Evolutionary conservation across 2,329 filamentous ascomycete genomes (phyloP).

Genomic region (Fusarium oligoseptatum): DNA sequence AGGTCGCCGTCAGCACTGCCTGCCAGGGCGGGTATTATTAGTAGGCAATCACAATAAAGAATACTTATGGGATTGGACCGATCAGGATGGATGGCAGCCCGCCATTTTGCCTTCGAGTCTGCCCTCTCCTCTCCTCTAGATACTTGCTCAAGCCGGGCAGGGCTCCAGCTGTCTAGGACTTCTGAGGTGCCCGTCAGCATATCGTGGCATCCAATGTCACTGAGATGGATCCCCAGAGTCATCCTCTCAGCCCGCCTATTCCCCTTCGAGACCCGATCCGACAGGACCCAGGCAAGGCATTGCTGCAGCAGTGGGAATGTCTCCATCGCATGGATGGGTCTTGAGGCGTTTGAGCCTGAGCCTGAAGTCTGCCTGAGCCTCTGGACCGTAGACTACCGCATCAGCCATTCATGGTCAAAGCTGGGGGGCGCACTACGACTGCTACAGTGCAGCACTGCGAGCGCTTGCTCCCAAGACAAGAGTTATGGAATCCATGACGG

Average conservation of each 20-base stretch:
- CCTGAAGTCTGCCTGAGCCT: slow-evolving; percentile 39
- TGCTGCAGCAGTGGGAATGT: slow-evolving; percentile 24
- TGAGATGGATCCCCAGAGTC: slow-evolving; percentile 22
- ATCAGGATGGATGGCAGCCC: neutral
- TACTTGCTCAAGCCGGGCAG: neutral
- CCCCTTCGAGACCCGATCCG: slow-evolving; percentile 14
- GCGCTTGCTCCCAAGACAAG: slow-evolving; percentile 8
- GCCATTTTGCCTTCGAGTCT: slow-evolving; percentile 10
- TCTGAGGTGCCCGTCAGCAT: slow-evolving; percentile 11
- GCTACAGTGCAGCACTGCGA: slow-evolving; percentile 11
- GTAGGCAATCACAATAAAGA: slow-evolving; percentile 15
- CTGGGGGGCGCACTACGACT: slow-evolving; percentile 9
- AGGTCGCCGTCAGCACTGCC: slow-evolving; percentile 39
- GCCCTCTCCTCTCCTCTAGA: neutral
- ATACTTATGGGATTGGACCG: neutral
- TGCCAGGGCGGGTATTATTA: slow-evolving; percentile 31
- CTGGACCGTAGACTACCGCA: slow-evolving; percentile 7
- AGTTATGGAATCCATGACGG: neutral
- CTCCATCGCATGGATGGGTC: slow-evolving; percentile 21
- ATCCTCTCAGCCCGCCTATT: slow-evolving; percentile 7
- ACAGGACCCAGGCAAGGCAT: slow-evolving; percentile 14
- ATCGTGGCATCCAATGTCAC: slow-evolving; percentile 25
- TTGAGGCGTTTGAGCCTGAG: slow-evolving; percentile 20
- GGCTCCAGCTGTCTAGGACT: slow-evolving; percentile 1
- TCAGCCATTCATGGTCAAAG: slow-evolving; percentile 27